These are phyloP conservation scores for Ilyonectria robusta DNA, from an alignment of 2,329 filamentous ascomycete genomes.

Conservation along the genomic window DNA sequence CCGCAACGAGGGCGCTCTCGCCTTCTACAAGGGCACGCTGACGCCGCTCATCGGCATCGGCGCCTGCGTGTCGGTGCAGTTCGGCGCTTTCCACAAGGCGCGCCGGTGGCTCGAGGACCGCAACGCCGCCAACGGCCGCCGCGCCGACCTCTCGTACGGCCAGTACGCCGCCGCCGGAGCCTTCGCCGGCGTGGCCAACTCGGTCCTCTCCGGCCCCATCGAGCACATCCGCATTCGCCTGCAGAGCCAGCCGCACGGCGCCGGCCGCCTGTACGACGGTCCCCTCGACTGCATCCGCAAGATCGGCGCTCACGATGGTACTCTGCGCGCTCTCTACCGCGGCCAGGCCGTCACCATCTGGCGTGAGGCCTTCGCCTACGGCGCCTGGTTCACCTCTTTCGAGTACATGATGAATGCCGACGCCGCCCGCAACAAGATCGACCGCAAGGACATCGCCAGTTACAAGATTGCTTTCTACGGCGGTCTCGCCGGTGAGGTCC, in stretches of 20 bases:
- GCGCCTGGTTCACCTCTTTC: constrained; percentile 94
- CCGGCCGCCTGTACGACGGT: constrained; percentile 82
- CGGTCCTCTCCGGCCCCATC: constrained; percentile 88
- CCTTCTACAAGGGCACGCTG: constrained; percentile 98
- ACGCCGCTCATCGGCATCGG: constrained; percentile 96
- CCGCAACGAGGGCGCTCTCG: constrained; percentile 86
- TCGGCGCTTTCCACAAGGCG: constrained; percentile 95
- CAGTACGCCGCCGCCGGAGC: constrained; percentile 95
- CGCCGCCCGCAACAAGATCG: constrained; percentile 81
- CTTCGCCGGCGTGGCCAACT: constrained; percentile 93
- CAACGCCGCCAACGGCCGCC: constrained; percentile 74
- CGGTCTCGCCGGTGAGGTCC: constrained; percentile 90
- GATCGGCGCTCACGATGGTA: constrained; percentile 75
- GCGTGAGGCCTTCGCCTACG: constrained; percentile 95
- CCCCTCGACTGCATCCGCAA: constrained; percentile 93
- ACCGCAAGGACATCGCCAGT: constrained; percentile 82
- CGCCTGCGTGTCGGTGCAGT: constrained; percentile 98
- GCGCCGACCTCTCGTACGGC: constrained; percentile 75
- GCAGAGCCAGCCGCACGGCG: constrained; percentile 95
- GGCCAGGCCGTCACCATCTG: constrained; percentile 88
- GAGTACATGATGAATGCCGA: constrained; percentile 97
- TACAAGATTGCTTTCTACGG: constrained; percentile 94
- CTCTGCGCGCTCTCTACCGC: constrained; percentile 84
- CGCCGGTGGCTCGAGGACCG: constrained; percentile 86
- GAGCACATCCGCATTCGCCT: constrained; percentile 97